Evolutionary conservation across 495 filamentous ascomycete genomes (phyloP), one percentile per base, ranked within the genome.

Genomic region (Thermochaetoides thermophila): DNA sequence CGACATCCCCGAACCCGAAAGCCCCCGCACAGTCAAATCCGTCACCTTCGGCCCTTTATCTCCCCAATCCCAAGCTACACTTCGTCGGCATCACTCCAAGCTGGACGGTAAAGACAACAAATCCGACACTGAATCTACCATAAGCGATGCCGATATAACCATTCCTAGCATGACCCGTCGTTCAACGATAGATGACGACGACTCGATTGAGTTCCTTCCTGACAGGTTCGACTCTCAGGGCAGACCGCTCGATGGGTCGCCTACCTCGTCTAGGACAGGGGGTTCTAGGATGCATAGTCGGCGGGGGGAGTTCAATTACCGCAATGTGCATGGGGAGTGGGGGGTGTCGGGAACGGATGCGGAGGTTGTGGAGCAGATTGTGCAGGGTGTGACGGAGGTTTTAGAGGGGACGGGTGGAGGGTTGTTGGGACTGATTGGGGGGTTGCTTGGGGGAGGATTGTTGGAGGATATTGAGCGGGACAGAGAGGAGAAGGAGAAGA

Each of bases 141-240:
- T 19, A 15, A 37, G 27, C 11, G 31, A 27, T 7, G 32, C 36
- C 25, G 17, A 29, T 10, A 15, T 13, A 46, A 38, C 23, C 50
- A 34, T 2, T 43, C 34, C 10, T 26, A 36, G 2, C 28, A 22
- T 4, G 38, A 36, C 17, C 27, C 37, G 7, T 46, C 40, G 5
- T 38, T 41, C 12, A 36, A 44, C 10, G 32, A 31, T 18, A 49
- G 46, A 53, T 6, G 46, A 48, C 10, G 56, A 60, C 11, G 46
- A 43, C 2, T 57, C 52, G 3, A 37, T 66, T 3, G 66, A 68
- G 23, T 44, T 55, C 5, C 42, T 84, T 0, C 79, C 79, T 0
- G 66, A 73, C 27, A 64, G 79, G 0, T 83, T 84, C 39, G 76
- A 83, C 39, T 42, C 54, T 5, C 55, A 75, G 3, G 77, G 79